Base-by-base conservation (phyloP, 495 filamentous ascomycete species). In the Penicillium canescens region DNA sequence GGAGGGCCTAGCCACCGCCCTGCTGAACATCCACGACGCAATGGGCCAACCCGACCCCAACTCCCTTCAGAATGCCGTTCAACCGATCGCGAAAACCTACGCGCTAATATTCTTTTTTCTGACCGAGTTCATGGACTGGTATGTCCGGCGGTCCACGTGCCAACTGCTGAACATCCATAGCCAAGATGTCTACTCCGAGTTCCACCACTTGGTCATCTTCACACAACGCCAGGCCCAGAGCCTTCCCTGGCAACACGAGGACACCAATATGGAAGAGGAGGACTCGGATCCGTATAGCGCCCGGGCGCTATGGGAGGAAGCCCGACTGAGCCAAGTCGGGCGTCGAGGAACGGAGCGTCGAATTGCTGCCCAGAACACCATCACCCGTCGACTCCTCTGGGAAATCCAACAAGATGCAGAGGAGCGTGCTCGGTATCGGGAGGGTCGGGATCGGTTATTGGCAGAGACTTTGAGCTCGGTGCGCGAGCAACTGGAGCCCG, bases 111-210 rank as follows among this genome's bases (percentile, higher is more conserved):
- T 80, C 38, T 69, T 80, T 56, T 71, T 79, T 39, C 59, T 81
- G 9, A 68, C 71, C 42, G 73, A 76, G 49, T 68, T 77, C 49
- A 78, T 80, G 65, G 69, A 74, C 49, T 79, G 75, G 72, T 76
- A 77, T 63, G 67, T 72, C 24, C 57, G 72, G 36, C 64, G 66
- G 38, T 70, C 69, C 3, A 71, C 61, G 6, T 76, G 72, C 48
- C 72, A 75, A 23, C 52, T 78, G 13, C 60, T 81, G 37, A 69
- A 71, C 26, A 77, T 75, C 50, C 71, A 75, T 24, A 74, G 69
- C 55, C 76, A 79, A 47, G 73, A 79, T 49, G 57, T 70, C 13
- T 76, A 77, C 52, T 54, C 66, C 26, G 64, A 72, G 13, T 76
- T 79, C 24, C 59, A 70, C n/a, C 62, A 68, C 37, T 59, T 80